Evolutionary conservation across 2,329 filamentous ascomycete species (phyloP).

Genomic region (Elsinoe arachidis): DNA sequence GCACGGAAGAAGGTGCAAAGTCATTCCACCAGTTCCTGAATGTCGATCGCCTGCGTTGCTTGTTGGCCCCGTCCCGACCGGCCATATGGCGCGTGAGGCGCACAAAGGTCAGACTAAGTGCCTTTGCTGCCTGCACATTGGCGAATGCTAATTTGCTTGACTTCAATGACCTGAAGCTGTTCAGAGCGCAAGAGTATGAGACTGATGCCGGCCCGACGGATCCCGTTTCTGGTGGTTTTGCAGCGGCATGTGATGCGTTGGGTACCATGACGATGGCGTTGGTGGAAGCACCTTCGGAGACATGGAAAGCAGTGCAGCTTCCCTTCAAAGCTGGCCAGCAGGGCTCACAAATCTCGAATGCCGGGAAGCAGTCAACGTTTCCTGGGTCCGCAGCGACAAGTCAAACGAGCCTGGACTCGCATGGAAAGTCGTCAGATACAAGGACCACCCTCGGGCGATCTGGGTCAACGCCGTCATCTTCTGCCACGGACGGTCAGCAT

Average conservation of each 20-base stretch:
- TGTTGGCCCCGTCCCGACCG: slow-evolving; percentile 55
- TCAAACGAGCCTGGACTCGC: neutral
- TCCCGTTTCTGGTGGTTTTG: slow-evolving; percentile 67
- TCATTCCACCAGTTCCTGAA: slow-evolving; percentile 47
- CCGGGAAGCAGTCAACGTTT: neutral
- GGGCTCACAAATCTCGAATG: neutral
- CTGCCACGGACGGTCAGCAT: neutral
- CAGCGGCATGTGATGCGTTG: slow-evolving; percentile 73
- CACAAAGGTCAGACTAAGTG: slow-evolving; percentile 58
- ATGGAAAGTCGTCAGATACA: too few relatives aligned
- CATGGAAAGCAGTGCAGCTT: slow-evolving; percentile 41
- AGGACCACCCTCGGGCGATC: neutral
- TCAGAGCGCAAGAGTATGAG: slow-evolving; percentile 56
- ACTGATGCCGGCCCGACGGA: slow-evolving; percentile 72
- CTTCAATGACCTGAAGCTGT: slow-evolving; percentile 66
- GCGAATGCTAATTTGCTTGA: slow-evolving; percentile 56
- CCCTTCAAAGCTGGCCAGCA: slow-evolving; percentile 21
- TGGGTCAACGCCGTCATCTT: neutral
- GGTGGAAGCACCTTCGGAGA: slow-evolving; percentile 58
- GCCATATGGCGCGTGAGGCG: slow-evolving; percentile 69
- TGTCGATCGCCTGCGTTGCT: slow-evolving; percentile 58
- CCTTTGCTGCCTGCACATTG: slow-evolving; percentile 62
- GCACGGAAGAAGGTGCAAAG: slow-evolving; percentile 34
- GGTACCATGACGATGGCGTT: slow-evolving; percentile 73
- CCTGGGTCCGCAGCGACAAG: neutral